Base-by-base conservation (phyloP, 176 grass and related monocot genomes). In the Otatea glauca region DNA sequence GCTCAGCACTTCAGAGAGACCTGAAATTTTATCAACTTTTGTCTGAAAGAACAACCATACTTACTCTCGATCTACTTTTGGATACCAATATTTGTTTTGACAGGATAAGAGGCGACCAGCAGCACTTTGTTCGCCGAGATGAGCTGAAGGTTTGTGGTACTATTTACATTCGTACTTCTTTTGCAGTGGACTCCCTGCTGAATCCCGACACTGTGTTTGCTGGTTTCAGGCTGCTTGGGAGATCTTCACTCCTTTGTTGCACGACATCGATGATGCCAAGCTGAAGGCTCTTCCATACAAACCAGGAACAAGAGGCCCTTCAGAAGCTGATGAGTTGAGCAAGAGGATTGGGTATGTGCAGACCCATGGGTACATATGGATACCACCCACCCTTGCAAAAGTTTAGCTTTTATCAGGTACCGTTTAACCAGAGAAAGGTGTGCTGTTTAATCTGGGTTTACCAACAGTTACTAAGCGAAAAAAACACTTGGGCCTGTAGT, bases 81-180 rank as follows among this genome's bases (percentile, higher is more conserved):
- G 4, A 23, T 81, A 67, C 16, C 70, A 13, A 79, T 66, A 3
- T 84, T 68, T 84, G 0, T 86, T 72, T 92, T 54, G 15, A 87
- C 88, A 99, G 96, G 56, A 94, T 96, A 89, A 92, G 93, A 84
- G 96, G 96, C 65, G 96, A 99, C 34, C 96, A 96, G 85, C 96
- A 99, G 70, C 96, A 99, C 68, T 99, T 96, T 3, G 96, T 99
- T 64, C 93, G 96, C 75, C 88, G 96, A 44, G 96, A 99, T 62
- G 96, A 96, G 68, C 81, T 96, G 50, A 99, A 74, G 91, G 96
- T 99, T 76, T 85, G 89, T 88, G 13, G 9, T 32, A 17, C 0
- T 34, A 15, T 86, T 17, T 74, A 27, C 39, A 55, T 18, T 18
- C 0, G 0, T 0, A 13, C 64, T 82, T 48, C 27, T 8, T 76